A percentile compares a stretch with the other conserved stretches of the same genome.
Conservation (phyloP, 768 basidiomycete species). For the Rubroboletus satanas region DNA sequence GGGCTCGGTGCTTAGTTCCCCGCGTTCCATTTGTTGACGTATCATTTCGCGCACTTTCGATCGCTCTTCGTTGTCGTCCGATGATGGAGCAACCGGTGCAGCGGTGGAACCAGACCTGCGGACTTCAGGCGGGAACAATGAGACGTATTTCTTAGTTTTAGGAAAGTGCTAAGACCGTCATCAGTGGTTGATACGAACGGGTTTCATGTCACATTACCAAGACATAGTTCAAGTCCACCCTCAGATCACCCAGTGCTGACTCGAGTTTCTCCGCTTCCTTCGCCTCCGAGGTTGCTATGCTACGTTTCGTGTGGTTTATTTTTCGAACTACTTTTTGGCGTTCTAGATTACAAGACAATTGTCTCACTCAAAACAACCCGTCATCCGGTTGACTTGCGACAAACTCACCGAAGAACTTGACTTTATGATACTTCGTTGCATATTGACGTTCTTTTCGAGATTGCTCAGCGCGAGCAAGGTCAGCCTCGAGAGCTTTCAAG, state of each 20-base stretch:
- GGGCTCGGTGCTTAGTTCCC: slow-evolving; percentile 57
- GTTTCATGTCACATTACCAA: slow-evolving; percentile 44
- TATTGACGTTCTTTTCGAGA: slow-evolving; percentile 67
- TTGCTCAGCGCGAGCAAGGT: slow-evolving; percentile 60
- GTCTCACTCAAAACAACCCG: neutral
- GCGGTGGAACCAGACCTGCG: slow-evolving; percentile 18
- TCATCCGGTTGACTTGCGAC: neutral
- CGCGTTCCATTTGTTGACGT: slow-evolving; percentile 53
- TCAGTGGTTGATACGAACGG: neutral
- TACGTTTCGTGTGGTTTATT: slow-evolving; percentile 64
- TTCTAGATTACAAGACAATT: slow-evolving; percentile 44
- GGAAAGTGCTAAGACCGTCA: slow-evolving; percentile 65
- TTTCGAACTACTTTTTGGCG: slow-evolving; percentile 82
- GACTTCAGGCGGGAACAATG: slow-evolving; percentile 75
- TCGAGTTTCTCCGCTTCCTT: slow-evolving; percentile 42
- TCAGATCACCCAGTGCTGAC: slow-evolving; percentile 51
- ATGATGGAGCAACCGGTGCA: slow-evolving; percentile 4
- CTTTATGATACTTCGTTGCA: slow-evolving; percentile 78
- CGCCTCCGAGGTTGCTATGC: slow-evolving; percentile 36
- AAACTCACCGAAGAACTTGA: slow-evolving; percentile 89
- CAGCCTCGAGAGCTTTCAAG: slow-evolving; percentile 67
- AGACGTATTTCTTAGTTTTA: slow-evolving; percentile 83
- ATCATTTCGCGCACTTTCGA: slow-evolving; percentile 60
- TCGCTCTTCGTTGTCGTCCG: slow-evolving; percentile 44
- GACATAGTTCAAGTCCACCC: slow-evolving; percentile 91